phyloP scores from a whole-genome alignment of 495 filamentous ascomycete species.

The Hypoxylon lienhwacheense region DNA sequence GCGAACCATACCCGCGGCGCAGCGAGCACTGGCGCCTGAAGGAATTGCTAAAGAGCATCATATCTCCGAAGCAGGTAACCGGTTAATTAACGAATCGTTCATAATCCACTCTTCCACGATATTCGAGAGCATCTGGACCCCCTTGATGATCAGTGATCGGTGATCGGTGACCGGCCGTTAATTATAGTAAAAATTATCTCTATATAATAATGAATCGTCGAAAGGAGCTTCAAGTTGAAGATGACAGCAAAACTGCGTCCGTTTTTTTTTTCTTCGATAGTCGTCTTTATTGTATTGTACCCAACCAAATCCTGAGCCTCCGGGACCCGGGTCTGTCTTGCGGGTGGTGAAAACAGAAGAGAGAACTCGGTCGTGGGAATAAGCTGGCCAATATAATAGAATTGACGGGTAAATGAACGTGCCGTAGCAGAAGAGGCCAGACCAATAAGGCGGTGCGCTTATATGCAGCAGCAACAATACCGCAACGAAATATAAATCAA shows the following conservation, averaged over 20 bases:
- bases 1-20: conserved; percentile 30
- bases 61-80: conserved; percentile 31
- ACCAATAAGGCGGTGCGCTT: conserved; percentile 22
- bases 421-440: conserved; percentile 12
- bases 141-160: too few relatives aligned
- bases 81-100: conserved; percentile 24
- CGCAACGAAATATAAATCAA: conserved; percentile 1
- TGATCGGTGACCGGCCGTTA: too few relatives aligned
- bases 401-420: conserved; percentile 30
- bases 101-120: conserved; percentile 27
- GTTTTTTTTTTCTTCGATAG: conserved; percentile 3
- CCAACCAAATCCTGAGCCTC: conserved; percentile 3
- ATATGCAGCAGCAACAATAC: conserved; percentile 18
- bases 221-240: conserved; percentile 3
- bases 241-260: conserved; percentile 4
- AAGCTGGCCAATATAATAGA: conserved; percentile 19
- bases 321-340: conserved; percentile 12
- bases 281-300: conserved; percentile 23
- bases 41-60: conserved; percentile 18
- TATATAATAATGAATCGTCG: conserved; percentile 9
- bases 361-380: conserved; percentile 17
- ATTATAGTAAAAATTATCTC: conserved; percentile 5
- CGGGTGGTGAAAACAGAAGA: conserved; percentile 7
- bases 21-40: conserved; percentile 21
- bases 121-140: conserved; percentile 28